phyloP scores from a whole-genome alignment of 2,329 filamentous ascomycete species.

The Colletotrichum endophyticum region DNA sequence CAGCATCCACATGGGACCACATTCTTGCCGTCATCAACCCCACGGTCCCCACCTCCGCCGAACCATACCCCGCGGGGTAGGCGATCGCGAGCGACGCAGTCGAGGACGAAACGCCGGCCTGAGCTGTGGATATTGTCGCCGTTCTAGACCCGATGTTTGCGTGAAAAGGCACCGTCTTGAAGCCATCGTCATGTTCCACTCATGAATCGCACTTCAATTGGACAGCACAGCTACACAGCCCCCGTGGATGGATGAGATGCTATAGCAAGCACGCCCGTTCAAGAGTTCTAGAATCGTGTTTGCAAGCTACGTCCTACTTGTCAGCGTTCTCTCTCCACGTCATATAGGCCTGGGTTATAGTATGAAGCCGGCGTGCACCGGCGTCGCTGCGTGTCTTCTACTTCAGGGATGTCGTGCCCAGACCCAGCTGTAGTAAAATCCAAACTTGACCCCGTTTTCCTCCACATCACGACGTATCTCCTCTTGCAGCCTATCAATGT shows the following conservation, averaged over 20 bases:
- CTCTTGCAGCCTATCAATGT: background rate
- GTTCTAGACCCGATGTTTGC: rapidly evolving
- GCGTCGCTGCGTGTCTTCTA: background rate
- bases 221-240: too few relatives aligned
- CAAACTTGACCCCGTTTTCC: background rate
- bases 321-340: too few relatives aligned
- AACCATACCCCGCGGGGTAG: background rate
- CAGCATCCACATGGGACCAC: background rate
- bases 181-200: too few relatives aligned
- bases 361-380: too few relatives aligned
- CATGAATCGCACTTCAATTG: too few relatives aligned
- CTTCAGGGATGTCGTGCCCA: background rate
- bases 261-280: too few relatives aligned
- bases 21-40: background rate
- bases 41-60: background rate
- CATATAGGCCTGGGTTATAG: too few relatives aligned
- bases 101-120: background rate
- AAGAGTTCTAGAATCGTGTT: background rate
- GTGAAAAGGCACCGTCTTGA: too few relatives aligned
- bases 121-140: background rate
- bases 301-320: background rate
- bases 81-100: background rate
- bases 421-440: background rate
- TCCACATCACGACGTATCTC: background rate
- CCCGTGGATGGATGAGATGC: too few relatives aligned